Evolutionary conservation across 2,329 filamentous ascomycete genomes (phyloP), one percentile per base, ranked within the genome.

Genomic region (Fusarium redolens): DNA sequence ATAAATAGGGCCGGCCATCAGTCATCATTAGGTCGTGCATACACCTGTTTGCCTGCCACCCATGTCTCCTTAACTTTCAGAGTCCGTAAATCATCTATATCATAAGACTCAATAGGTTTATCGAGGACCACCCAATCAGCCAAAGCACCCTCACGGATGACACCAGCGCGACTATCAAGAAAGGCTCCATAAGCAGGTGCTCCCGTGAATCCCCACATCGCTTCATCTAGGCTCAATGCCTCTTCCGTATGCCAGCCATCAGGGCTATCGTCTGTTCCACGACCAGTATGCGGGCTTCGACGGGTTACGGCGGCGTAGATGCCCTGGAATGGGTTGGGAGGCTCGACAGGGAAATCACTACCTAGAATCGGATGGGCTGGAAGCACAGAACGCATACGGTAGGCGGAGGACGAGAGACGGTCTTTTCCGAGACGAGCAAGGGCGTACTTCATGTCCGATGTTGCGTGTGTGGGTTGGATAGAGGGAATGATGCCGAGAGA

Each of bases 101-200:
- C 82, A 37, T 88, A 79, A 1, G 76, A 82, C 60, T 88, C 86
- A 1, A 92, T 76, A 48, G 88, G 86, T 68, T 83, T 78, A 70
- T 92, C 90, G 17, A 93, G 80, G n/a, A 93, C 90, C 7, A 93
- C 84, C 91, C 91, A 93, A 79, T 93, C 92, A 0, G 91, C 92
- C 78, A 89, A 89, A 2, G 88, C 89, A 0, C 90, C 90, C n/a
- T 83, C 79, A 60, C 84, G 80, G 35, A 93, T 91, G 1, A 87
- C 83, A 0, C 91, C 91, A 3, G 89, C 88, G 71, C 84, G 86
- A 0, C 85, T 86, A 50, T 92, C 89, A 54, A 88, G 81, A 54
- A 91, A 91, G 2, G 85, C 89, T 0, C 86, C 90, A 72, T 88
- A 85, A 3, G 90, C 90, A 6, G 88, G 86, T 2, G 87, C 88